A percentile compares a stretch with the other conserved stretches of the same genome.
Evolutionary conservation across 2,329 filamentous ascomycete species (phyloP).

Genomic region (Talaromyces funiculosus): DNA sequence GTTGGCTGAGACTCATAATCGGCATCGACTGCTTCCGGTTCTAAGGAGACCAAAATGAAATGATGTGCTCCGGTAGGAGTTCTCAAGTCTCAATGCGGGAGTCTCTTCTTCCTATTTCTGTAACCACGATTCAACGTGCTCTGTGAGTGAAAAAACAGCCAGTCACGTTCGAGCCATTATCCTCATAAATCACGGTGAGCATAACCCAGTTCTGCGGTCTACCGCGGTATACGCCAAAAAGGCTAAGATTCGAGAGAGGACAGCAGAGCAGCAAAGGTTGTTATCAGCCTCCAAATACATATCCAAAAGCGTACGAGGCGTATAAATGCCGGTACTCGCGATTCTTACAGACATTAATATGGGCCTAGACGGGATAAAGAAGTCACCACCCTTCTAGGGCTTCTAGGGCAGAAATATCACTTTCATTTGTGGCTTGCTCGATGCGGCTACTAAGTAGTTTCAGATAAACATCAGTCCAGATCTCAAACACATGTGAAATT

Average conservation of each 20-base stretch:
- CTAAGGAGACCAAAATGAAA: neutral
- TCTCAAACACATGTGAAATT: neutral
- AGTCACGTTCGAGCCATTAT: neutral
- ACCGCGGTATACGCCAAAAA: neutral
- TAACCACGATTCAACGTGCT: neutral
- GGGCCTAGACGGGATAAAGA: neutral
- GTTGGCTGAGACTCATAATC: conserved; percentile 2
- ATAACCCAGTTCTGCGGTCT: neutral
- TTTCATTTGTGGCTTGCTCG: neutral
- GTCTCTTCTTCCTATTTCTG: neutral
- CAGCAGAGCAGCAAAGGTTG: neutral
- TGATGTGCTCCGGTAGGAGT: neutral
- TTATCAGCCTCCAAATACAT: neutral
- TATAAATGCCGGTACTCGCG: neutral
- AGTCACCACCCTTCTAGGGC: neutral
- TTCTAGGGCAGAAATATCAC: neutral
- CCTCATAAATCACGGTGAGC: neutral
- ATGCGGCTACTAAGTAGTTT: neutral
- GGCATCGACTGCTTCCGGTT: conserved; percentile 8
- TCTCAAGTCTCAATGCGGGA: neutral
- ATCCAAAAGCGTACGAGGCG: neutral
- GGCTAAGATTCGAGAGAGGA: neutral
- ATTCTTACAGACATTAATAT: neutral
- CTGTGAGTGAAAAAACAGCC: neutral
- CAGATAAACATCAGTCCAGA: neutral